phyloP scores from a whole-genome alignment of 306 rosid species.

The Abrus pulchellus region DNA sequence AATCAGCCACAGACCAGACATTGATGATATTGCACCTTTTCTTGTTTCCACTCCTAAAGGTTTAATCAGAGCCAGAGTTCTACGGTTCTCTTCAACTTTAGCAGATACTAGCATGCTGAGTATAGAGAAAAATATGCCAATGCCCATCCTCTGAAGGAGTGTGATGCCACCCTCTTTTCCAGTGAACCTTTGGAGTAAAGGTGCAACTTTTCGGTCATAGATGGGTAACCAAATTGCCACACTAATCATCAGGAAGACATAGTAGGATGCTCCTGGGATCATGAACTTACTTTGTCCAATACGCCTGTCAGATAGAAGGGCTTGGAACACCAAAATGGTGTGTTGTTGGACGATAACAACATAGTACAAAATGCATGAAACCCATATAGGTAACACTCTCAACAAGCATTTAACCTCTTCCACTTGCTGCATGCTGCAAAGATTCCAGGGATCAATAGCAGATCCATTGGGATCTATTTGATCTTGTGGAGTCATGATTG shows the following conservation, averaged over 20 bases:
- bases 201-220: constrained; percentile 71
- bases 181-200: constrained; percentile 65
- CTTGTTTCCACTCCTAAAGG: constrained; percentile 68
- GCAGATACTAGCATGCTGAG: constrained; percentile 71
- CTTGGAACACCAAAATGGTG: constrained; percentile 81
- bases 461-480: constrained; percentile 75
- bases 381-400: constrained; percentile 87
- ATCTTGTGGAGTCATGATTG: constrained; percentile 67
- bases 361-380: constrained; percentile 59
- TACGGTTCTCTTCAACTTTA: constrained; percentile 62
- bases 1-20: constrained; percentile 84
- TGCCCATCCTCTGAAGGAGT: constrained; percentile 80
- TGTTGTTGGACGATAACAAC: constrained; percentile 67
- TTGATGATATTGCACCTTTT: constrained; percentile 78
- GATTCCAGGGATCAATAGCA: constrained; percentile 76
- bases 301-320: constrained; percentile 74
- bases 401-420: constrained; percentile 85
- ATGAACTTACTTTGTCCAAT: constrained; percentile 62
- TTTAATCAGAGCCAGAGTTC: constrained; percentile 60
- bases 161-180: constrained; percentile 85
- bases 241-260: constrained; percentile 72
- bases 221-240: constrained; percentile 77
- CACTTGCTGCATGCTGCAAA: constrained; percentile 86
- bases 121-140: constrained; percentile 67
- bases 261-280: constrained; percentile 86